Base-by-base conservation (phyloP, 1,284 basidiomycete genomes). In the Marasmius sp. region DNA sequence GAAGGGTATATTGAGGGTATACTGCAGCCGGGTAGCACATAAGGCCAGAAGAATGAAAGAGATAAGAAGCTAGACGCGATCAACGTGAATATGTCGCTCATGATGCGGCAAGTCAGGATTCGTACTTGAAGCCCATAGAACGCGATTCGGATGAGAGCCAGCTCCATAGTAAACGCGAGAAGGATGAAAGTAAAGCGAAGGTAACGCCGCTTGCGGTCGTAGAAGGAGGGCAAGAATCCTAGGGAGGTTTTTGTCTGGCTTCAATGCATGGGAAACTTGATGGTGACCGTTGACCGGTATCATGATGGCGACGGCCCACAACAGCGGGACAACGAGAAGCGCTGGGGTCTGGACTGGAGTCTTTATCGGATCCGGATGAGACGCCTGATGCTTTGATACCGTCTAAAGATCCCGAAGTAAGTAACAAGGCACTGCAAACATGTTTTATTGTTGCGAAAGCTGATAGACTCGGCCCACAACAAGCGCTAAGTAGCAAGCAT, bases 1-100 rank as follows among this genome's bases (percentile, higher is more conserved):
- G 1, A 48, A 63, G 16, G 66, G 63, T 27, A 67, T 60, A 54
- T 67, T 38, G 45, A 63, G 57, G 14, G 66, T 67, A 43, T 67
- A 67, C 16, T 34, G 52, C 36, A 67, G 60, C 37, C 66, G 57
- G 1, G 50, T 64, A 16, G 36, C 52, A n/a, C 34, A 54, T 37
- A 54, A 37, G 2, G 34, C 27, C 5, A 54, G 16, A 1, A 54
- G 34, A 37, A 54, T 38, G 20, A 54, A 10, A 14, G 52, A 54
- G 16, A 54, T 33, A 18, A 54, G 38, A 9, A 37, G 34, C 52
- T 54, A 38, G 38, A 20, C 16, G 34, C 16, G 36, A 64, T 34
- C 36, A 47, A 6, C 41, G 27, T 39, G n/a, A 36, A 43, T 18
- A 22, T 52, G 38, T 6, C n/a, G 18, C 18, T 10, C 33, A 34